Evolutionary conservation across 208 protist species (phyloP).

Genomic region (Trypanosoma mega): DNA sequence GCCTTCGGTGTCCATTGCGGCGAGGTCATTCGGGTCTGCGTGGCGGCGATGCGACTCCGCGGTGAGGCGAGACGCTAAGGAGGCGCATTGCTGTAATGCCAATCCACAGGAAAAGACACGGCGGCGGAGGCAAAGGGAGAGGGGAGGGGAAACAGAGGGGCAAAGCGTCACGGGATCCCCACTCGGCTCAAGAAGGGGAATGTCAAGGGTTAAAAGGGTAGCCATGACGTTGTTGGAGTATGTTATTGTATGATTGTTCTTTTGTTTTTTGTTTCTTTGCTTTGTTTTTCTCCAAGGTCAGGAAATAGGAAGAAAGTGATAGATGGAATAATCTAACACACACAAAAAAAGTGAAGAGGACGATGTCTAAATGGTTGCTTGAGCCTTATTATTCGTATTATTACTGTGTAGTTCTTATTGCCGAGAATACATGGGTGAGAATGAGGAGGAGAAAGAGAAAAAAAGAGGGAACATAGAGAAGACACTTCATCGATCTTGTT

Average conservation of each 20-base stretch:
- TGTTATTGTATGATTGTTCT: constrained; percentile 9
- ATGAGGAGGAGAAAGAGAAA: too few relatives aligned
- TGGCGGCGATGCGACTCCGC: constrained; percentile 46
- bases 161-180: constrained; percentile 28
- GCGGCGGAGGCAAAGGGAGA: constrained; percentile 7
- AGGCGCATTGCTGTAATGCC: constrained; percentile 44
- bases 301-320: constrained; percentile 1
- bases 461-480: too few relatives aligned
- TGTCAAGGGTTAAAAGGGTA: constrained; percentile 24
- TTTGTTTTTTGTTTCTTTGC: constrained; percentile 19
- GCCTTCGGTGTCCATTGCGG: constrained; percentile 29
- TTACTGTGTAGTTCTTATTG: too few relatives aligned
- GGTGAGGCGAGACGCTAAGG: constrained; percentile 36
- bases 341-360: constrained; percentile 16
- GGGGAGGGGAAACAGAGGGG: constrained; percentile 13
- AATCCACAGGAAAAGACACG: constrained; percentile 34
- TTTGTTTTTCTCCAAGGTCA: constrained; percentile 5
- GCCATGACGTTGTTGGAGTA: constrained; percentile 16
- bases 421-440: too few relatives aligned
- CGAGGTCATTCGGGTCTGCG: constrained; percentile 54
- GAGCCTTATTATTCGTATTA: too few relatives aligned
- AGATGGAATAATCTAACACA: neutral
- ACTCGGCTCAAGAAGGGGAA: constrained; percentile 32
- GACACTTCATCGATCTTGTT: too few relatives aligned
- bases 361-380: neutral